Percentiles rank a stretch among this genome's conserved stretches.
Conservation (phyloP, 2,329 filamentous ascomycete genomes). For the Diaporthe eres region DNA sequence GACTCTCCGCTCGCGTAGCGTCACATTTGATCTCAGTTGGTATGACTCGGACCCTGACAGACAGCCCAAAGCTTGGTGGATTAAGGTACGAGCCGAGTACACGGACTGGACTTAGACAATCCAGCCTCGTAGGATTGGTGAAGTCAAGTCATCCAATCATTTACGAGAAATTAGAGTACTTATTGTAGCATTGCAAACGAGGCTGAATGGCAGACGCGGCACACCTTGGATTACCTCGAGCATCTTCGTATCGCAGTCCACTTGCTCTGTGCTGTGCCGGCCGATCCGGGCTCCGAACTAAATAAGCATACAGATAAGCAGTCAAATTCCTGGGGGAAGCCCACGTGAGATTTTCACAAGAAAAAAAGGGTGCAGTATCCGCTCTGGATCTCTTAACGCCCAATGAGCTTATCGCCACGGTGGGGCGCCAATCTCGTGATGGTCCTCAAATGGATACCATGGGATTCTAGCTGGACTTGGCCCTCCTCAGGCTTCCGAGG, state of each 20-base stretch:
- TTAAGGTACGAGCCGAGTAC: not conserved
- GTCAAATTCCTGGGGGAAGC: not conserved
- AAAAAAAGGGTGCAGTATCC: slow-evolving; percentile 22
- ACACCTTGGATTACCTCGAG: not conserved
- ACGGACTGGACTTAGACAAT: not conserved
- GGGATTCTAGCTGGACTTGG: slow-evolving; percentile 26
- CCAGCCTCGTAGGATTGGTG: not conserved
- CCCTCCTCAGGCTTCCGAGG: slow-evolving; percentile 1
- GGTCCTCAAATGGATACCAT: slow-evolving; percentile 22
- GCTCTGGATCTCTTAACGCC: slow-evolving; percentile 6
- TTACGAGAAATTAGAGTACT: not conserved
- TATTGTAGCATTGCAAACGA: not conserved
- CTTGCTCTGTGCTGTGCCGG: not conserved
- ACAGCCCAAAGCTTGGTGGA: not conserved
- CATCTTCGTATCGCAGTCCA: not conserved
- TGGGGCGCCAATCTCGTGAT: slow-evolving; percentile 28
- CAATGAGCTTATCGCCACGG: slow-evolving; percentile 22
- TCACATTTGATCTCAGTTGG: not conserved
- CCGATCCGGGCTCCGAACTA: not conserved
- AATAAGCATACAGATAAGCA: slow-evolving; percentile 25
- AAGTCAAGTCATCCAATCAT: not conserved
- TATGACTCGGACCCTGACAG: not conserved
- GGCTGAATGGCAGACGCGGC: not conserved
- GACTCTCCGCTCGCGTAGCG: not conserved
- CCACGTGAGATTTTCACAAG: slow-evolving; percentile 23